Conservation (phyloP, 805 yeast species). For the Tetrapisispora namnaoensis region DNA sequence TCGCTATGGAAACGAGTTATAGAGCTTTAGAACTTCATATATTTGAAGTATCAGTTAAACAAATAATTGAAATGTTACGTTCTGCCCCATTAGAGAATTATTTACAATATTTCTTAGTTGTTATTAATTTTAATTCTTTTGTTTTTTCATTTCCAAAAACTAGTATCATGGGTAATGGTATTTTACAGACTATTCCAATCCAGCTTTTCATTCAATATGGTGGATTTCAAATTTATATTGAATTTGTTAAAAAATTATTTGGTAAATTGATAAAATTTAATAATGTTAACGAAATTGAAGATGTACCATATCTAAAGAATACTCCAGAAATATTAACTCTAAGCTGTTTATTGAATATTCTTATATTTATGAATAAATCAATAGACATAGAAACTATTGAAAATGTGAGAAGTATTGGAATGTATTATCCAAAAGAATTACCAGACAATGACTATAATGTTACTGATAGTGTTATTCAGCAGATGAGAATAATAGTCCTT, state of each 20-base stretch:
- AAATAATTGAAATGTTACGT: slow-evolving; percentile 24
- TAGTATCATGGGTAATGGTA: slow-evolving; percentile 21
- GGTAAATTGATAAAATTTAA: slow-evolving; percentile 17
- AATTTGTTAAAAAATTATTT: slow-evolving; percentile 14
- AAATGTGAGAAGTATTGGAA: slow-evolving; percentile 15
- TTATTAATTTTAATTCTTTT: slow-evolving; percentile 30
- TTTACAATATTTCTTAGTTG: slow-evolving; percentile 29
- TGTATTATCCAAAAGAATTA: slow-evolving; percentile 14
- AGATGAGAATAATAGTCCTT: slow-evolving; percentile 17
- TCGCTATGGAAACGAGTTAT: slow-evolving; percentile 21
- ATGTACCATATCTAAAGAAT: slow-evolving; percentile 30
- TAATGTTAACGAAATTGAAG: slow-evolving; percentile 27
- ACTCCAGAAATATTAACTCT: slow-evolving; percentile 30
- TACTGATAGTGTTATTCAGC: slow-evolving; percentile 14
- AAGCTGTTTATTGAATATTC: slow-evolving; percentile 34
- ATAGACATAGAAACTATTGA: slow-evolving; percentile 32
- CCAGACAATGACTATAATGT: slow-evolving; percentile 17
- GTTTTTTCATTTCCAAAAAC: slow-evolving; percentile 28
- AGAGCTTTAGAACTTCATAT: slow-evolving; percentile 36
- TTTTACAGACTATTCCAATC: slow-evolving; percentile 30
- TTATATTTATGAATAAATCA: slow-evolving; percentile 39
- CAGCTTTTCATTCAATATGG: slow-evolving; percentile 44
- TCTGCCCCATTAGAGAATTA: slow-evolving; percentile 15
- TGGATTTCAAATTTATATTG: slow-evolving; percentile 31
- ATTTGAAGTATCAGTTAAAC: slow-evolving; percentile 26